phyloP scores from a whole-genome alignment of 2,329 filamentous ascomycete species.

The Penicillium sp. region DNA sequence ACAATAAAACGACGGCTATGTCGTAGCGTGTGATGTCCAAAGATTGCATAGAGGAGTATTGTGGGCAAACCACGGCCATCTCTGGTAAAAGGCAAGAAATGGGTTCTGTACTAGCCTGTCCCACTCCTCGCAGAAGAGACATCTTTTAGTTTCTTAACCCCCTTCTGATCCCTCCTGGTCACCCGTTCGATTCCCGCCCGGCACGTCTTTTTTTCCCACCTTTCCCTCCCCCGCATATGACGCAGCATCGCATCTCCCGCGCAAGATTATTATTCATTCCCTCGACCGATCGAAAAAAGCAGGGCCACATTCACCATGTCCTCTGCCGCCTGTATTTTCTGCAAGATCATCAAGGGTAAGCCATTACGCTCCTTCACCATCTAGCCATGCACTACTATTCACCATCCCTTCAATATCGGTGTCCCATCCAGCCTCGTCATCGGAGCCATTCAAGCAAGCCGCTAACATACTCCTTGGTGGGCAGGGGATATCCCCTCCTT shows the following conservation, averaged over 20 bases:
- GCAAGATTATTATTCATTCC: too few species aligned
- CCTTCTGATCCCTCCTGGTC: neutral
- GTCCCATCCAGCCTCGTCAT: too few species aligned
- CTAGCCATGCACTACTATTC: neutral
- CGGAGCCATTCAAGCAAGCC: too few species aligned
- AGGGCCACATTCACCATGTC: conserved; percentile 24
- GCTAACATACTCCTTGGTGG: conserved; percentile 4
- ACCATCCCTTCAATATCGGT: neutral
- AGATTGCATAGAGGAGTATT: conserved; percentile 59
- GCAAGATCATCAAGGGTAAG: conserved; percentile 94
- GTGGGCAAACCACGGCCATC: conserved; percentile 67
- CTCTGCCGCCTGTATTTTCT: conserved; percentile 80
- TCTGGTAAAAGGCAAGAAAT: conserved; percentile 80
- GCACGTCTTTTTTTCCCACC: conserved; percentile 10
- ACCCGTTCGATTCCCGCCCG: conserved; percentile 31
- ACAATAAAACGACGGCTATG: conserved; percentile 46
- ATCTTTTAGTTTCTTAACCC: conserved; percentile 9
- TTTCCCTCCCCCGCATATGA: conserved; percentile 22
- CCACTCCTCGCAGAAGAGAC: conserved; percentile 55
- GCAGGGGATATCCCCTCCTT: conserved; percentile 91
- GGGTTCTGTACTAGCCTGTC: conserved; percentile 68
- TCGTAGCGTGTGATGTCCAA: conserved; percentile 50
- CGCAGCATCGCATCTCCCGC: conserved; percentile 5
- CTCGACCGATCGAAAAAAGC: neutral
- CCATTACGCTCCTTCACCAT: conserved; percentile 2